Base-by-base conservation (phyloP, 1,139 yeast species). In the Petasospora rhodanensis region DNA sequence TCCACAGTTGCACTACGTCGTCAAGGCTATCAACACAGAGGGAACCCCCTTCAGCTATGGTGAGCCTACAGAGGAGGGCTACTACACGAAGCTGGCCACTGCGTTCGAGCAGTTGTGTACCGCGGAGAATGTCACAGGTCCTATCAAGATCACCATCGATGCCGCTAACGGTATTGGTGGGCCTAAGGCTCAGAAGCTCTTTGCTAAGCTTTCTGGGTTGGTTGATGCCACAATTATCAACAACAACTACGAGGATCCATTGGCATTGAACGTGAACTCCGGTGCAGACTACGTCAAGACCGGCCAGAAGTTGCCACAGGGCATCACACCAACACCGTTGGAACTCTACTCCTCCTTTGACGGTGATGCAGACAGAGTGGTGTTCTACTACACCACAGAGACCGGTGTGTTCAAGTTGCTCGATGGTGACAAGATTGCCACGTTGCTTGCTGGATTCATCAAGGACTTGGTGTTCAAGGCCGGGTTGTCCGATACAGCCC, bases 281-380 rank as follows among this genome's bases (percentile, higher is more conserved):
- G 99, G 99, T 35, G 98, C 98, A 11, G 99, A 91, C 59, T 87
- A 61, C 54, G 98, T 91, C 41, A 93, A 91, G 59, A 85, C 96
- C 4, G 76, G 79, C 57, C 97, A 91, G 54, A 69, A 62, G 40
- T 67, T 83, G 31, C 98, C 98, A 6, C 61, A 67, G 9, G 79
- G 78, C 26, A 67, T 83, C 12, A 28, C 34, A 1, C 47, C 51
- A 11, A 31, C 27, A 5, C 37, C 48, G 11, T 37, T 48, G 9
- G 54, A 62, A 5, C 62, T 89, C 31, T 82, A 76, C 50, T 84
- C 94, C 8, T 85, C 95, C 2, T 87, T 86, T 53, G 98, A 91
- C 56, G 99, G 98, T 30, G 99, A 91, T 56, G 98, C 98, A 5
- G 99, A 91, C 57, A 72, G 99, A 51, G 79, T 91, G 37, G 84